Conservation (phyloP, 148 eudicot genomes). For the Amaranthus cruentus region DNA sequence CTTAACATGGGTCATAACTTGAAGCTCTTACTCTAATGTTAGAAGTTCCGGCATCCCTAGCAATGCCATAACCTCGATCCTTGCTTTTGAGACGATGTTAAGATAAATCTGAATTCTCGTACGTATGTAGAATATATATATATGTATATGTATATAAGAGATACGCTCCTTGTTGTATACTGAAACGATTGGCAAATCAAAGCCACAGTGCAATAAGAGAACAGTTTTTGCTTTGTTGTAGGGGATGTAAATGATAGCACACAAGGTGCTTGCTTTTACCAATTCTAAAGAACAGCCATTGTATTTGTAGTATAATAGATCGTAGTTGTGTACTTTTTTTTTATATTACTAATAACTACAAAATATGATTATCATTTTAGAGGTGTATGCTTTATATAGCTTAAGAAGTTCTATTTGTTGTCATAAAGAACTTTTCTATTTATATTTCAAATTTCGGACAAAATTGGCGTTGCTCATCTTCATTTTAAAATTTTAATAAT, state of each 20-base stretch:
- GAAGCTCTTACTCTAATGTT: neutral
- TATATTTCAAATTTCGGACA: too few relatives aligned
- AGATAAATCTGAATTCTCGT: constrained; percentile 6
- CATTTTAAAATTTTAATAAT: neutral
- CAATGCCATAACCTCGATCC: constrained; percentile 23
- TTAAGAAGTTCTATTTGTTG: too few relatives aligned
- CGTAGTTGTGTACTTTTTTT: neutral
- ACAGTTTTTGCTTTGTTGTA: neutral
- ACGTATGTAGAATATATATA: constrained; percentile 3
- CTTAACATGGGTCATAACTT: neutral
- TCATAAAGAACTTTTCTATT: too few relatives aligned
- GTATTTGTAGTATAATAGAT: neutral
- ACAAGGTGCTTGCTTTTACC: neutral
- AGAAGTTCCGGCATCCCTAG: constrained; percentile 17
- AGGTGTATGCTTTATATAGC: too few relatives aligned
- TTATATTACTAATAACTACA: too few relatives aligned
- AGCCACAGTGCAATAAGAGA: constrained; percentile 17
- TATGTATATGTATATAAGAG: constrained; percentile 9
- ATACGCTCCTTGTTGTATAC: constrained; percentile 2
- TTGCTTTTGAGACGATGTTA: constrained; percentile 25
- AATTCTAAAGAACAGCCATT: neutral
- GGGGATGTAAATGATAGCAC: neutral
- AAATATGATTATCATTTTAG: too few relatives aligned
- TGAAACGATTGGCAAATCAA: constrained; percentile 12
- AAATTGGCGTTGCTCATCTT: too few relatives aligned